Conservation (phyloP, 1,139 yeast genomes). For the Debaryomyces robertsiae region DNA sequence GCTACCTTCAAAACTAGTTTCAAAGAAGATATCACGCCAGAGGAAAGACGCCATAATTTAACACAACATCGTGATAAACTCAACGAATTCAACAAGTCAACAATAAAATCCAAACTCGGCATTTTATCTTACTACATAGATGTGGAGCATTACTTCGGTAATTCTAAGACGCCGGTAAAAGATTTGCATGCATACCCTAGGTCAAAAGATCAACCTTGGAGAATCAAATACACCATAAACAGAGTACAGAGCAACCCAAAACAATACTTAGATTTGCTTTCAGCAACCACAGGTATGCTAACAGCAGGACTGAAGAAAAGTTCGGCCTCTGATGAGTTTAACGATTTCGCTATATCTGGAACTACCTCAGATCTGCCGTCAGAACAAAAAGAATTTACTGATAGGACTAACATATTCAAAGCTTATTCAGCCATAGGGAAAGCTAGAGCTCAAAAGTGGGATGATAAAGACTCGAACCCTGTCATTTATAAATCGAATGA, state of each 20-base stretch:
- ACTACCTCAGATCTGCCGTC: constrained; percentile 5
- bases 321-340: constrained; percentile 7
- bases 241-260: constrained; percentile 10
- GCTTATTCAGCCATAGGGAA: constrained; percentile 32
- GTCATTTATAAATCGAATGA: constrained; percentile 22
- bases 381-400: constrained; percentile 7
- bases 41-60: constrained; percentile 23
- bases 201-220: constrained; percentile 16
- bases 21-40: constrained; percentile 22
- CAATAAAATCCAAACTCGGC: constrained; percentile 10
- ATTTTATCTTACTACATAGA: constrained; percentile 16
- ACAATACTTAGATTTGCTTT: constrained; percentile 11
- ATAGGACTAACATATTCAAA: constrained; percentile 22
- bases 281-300: constrained; percentile 14
- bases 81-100: constrained; percentile 19
- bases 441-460: constrained; percentile 31
- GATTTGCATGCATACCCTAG: constrained; percentile 17
- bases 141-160: constrained; percentile 16
- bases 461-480: constrained; percentile 23
- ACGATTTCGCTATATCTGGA: constrained; percentile 1
- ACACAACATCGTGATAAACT: constrained; percentile 23
- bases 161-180: constrained; percentile 6
- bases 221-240: constrained; percentile 12
- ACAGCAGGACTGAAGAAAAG: constrained; percentile 7
- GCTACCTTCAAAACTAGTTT: constrained; percentile 28